Base-by-base conservation (phyloP, 441 rosid genomes). In the Caryocar brasiliense region DNA sequence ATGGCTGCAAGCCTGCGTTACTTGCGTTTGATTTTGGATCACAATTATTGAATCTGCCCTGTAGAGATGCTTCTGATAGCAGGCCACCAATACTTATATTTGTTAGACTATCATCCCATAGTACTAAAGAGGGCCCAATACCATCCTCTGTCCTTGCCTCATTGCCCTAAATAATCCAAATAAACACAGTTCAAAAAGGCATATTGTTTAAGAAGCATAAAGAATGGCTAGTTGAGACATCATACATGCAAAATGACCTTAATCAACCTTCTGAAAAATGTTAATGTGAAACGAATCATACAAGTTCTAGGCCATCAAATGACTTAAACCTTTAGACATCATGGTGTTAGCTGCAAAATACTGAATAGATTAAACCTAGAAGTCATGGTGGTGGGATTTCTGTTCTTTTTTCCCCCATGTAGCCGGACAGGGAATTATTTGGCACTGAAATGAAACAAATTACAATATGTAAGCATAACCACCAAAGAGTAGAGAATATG, bases 41-140 rank as follows among this genome's bases (percentile, higher is more conserved):
- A 41, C 27, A 20, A 40, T 43, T 60, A 23, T 53, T 62, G 26
- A 66, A 52, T 66, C 20, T 66, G n/a, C 80, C 84, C 47, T 61
- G 69, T 65, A 77, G 50, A 40, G 92, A 74, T 67, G 82, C 92
- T 61, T 90, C 95, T 5, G 95, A 76, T 36, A 78, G 70, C 65
- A 91, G 74, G 33, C 91, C 95, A 20, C 96, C 96, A 24, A 91
- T 78, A 69, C 98, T 91, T 61, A 82, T 67, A 66, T 74, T 75
- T 18, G 82, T 73, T 34, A 82, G 62, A 53, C 76, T 61, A 62
- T 85, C 95, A 41, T 74, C 85, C 96, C 93, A 91, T 12, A 50
- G 53, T 9, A 66, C 53, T 34, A 74, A 62, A 34, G 74, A 47
- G 62, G 70, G 70, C 25, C 67, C 79, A 15, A 38, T 40, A 47